Base-by-base conservation (phyloP, 2,329 filamentous ascomycete genomes). In the Ceratocystis lukuohia region DNA sequence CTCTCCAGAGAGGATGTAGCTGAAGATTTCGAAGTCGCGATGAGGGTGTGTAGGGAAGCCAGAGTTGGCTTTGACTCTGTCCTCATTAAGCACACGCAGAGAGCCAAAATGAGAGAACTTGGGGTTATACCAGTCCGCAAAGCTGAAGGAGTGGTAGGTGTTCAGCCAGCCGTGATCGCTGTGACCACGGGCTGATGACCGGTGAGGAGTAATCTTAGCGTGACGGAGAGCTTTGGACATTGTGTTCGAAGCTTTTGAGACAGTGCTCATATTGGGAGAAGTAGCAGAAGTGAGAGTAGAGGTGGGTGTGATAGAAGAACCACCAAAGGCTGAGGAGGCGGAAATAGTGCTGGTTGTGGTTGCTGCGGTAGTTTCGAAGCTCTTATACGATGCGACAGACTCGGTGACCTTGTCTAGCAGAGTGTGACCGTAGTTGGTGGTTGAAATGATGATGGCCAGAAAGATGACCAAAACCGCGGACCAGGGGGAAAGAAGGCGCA, bases 11-110 rank as follows among this genome's bases (percentile, higher is more conserved):
- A 96, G 80, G 72, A 95, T 87, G 77, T 96, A 94, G 73, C 82
- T 87, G 80, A 93, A 95, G 77, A 96, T 96, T 75, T 95, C 88
- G 74, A 91, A 92, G 74, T 96, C 88, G 69, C 87, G 83, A 75
- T 96, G 91, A 30, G 85, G 85, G 74, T 96, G 91, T 0, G 89
- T 91, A 3, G 90, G 89, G 77, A 96, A 96, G 3, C 91, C 91
- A 8, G 82, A 84, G 68, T 84, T 82, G 33, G 86, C 78, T 71
- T 84, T 82, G 44, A 96, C 90, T 44, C 89, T 87, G 74, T 96
- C 91, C 77, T 96, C 91, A 73, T 96, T 96, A 72, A 96, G 85
- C 48, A 96, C 90, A 66, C 91, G 85, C 61, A 96, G 81, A 30
- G 86, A 82, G 6, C 91, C 91, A 73, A 88, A 95, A 69, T 82